phyloP scores from a whole-genome alignment of 805 yeast species.

The Saturnispora diversa region DNA sequence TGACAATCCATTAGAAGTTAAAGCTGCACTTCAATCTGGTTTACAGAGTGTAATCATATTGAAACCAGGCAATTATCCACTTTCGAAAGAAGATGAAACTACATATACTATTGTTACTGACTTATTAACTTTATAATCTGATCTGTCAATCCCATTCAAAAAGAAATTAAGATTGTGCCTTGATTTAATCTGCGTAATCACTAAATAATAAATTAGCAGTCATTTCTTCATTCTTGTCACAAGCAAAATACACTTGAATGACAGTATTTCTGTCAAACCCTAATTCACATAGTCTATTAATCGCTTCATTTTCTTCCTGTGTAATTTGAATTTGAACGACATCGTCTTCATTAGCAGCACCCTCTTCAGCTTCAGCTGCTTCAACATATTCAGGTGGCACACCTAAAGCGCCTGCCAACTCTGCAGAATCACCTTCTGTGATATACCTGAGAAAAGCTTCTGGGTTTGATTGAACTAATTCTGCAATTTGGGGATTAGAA shows the following conservation, averaged over 20 bases:
- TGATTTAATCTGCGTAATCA: constrained; percentile 35
- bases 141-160: too few species aligned
- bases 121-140: neutral
- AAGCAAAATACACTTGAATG: constrained; percentile 91
- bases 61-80: constrained; percentile 67
- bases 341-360: constrained; percentile 19
- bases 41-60: constrained; percentile 49
- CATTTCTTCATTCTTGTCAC: constrained; percentile 94
- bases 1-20: constrained; percentile 71
- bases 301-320: constrained; percentile 82
- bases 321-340: constrained; percentile 45
- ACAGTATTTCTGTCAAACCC: constrained; percentile 88
- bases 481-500: constrained; percentile 78
- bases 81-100: constrained; percentile 31
- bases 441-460: constrained; percentile 76
- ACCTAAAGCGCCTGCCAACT: constrained; percentile 38
- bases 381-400: constrained; percentile 32
- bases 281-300: constrained; percentile 78
- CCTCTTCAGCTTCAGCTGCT: constrained; percentile 32
- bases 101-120: neutral
- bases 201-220: constrained; percentile 87
- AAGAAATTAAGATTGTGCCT: too few species aligned
- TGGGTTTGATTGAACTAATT: constrained; percentile 75
- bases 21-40: constrained; percentile 66
- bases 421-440: constrained; percentile 52